phyloP scores from a whole-genome alignment of 768 basidiomycete genomes.

The Lenzites betulinus region DNA sequence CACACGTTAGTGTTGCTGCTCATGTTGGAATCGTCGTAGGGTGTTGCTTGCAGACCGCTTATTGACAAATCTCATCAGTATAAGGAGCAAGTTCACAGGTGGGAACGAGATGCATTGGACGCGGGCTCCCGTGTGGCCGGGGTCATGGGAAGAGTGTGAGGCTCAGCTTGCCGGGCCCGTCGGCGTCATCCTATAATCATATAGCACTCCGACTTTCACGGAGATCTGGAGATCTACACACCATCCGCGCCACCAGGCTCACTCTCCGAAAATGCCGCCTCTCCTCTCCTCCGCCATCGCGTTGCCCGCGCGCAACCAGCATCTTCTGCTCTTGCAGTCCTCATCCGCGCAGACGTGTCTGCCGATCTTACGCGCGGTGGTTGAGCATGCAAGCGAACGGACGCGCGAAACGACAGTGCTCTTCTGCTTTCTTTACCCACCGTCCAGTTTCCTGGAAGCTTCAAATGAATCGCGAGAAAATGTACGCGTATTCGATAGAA shows the following conservation, averaged over 20 bases:
- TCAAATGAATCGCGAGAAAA: constrained; percentile 24
- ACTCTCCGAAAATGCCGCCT: constrained; percentile 20
- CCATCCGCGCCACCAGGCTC: background rate
- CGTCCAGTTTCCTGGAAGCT: constrained; percentile 44
- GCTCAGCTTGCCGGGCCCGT: background rate
- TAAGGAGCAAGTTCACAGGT: too few species aligned
- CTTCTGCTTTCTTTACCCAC: constrained; percentile 61
- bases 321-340: constrained; percentile 29
- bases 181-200: background rate
- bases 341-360: constrained; percentile 32
- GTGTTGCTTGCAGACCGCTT: too few species aligned
- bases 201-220: constrained; percentile 7
- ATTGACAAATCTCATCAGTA: too few species aligned
- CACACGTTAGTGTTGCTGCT: too few species aligned
- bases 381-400: constrained; percentile 16
- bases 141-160: background rate
- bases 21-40: too few species aligned
- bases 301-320: constrained; percentile 20
- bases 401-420: constrained; percentile 40
- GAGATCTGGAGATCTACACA: background rate
- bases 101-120: background rate
- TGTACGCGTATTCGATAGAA: constrained; percentile 56
- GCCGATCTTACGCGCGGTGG: constrained; percentile 23
- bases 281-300: constrained; percentile 27
- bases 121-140: background rate